Conservation (phyloP, 169 alveolate genomes). For the Babesia ovata region DNA sequence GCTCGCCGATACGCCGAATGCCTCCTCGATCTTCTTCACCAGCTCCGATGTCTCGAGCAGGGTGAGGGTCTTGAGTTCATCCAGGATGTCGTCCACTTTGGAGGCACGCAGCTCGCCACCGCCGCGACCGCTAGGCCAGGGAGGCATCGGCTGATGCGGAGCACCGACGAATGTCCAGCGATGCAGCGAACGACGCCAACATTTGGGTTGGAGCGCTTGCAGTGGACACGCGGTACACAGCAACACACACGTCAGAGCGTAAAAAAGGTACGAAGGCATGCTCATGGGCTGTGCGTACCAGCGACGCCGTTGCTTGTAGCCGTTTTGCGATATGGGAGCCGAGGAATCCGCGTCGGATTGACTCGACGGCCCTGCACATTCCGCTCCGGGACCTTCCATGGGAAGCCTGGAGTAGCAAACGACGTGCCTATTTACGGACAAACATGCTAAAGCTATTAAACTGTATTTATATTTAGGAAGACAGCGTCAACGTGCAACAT, state of each 20-base stretch:
- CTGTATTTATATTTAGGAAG: not conserved
- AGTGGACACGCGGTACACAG: not conserved
- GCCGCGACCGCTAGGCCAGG: not conserved
- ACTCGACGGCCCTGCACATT: constrained; percentile 11
- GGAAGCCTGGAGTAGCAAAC: not conserved
- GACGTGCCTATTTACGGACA: not conserved
- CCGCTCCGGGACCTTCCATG: constrained; percentile 3
- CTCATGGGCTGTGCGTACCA: not conserved
- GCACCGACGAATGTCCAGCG: constrained; percentile 5
- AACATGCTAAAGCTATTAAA: not conserved
- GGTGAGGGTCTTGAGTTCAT: constrained; percentile 70
- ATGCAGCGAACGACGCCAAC: not conserved
- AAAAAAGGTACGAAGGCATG: not conserved
- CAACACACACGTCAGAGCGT: not conserved
- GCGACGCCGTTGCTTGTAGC: not conserved
- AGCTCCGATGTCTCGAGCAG: constrained; percentile 79
- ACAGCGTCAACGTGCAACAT: not conserved
- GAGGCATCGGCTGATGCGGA: not conserved
- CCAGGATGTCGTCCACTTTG: constrained; percentile 72
- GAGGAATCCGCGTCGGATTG: constrained; percentile 27
- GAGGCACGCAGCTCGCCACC: constrained; percentile 21
- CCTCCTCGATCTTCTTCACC: constrained; percentile 77
- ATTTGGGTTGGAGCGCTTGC: not conserved
- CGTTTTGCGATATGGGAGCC: constrained; percentile 1
- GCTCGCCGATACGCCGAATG: constrained; percentile 75